Percentiles rank a stretch among this genome's conserved stretches.
Evolutionary conservation across 2,329 filamentous ascomycete species (phyloP).

Genomic region (Curvularia sp.): DNA sequence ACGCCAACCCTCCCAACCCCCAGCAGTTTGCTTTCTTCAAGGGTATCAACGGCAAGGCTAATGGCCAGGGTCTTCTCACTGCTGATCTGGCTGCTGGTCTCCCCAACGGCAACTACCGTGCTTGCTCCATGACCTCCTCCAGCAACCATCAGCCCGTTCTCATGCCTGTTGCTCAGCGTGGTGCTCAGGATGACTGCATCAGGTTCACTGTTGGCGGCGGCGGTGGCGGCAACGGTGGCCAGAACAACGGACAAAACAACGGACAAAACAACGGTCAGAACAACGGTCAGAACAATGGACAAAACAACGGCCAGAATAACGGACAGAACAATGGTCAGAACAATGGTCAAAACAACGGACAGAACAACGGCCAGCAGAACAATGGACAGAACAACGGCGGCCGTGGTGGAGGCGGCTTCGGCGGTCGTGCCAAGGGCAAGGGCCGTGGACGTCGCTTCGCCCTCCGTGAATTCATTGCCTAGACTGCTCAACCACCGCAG

Average conservation of each 20-base stretch:
- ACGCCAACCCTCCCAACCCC: conserved; percentile 49
- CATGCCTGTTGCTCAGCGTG: conserved; percentile 64
- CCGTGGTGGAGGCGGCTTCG: conserved; percentile 15
- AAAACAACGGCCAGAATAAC: conserved; percentile 2
- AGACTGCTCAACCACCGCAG: conserved; percentile 8
- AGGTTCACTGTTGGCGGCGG: conserved; percentile 54
- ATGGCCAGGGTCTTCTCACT: conserved; percentile 56
- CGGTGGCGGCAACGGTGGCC: conserved; percentile 17
- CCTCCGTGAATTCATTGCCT: conserved; percentile 45
- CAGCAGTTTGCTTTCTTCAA: conserved; percentile 64
- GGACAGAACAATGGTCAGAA: background rate
- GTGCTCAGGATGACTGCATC: conserved; percentile 62
- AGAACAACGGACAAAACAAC: conserved; percentile 1
- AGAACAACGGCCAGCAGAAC: background rate
- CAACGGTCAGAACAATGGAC: background rate
- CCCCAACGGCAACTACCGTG: conserved; percentile 58
- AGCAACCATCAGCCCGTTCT: conserved; percentile 64
- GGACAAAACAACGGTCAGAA: conserved; percentile 1
- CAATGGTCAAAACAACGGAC: conserved; percentile 3
- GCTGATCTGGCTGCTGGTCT: conserved; percentile 57
- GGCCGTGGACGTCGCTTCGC: conserved; percentile 30
- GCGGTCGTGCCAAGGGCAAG: conserved; percentile 8
- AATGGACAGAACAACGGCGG: conserved; percentile 2
- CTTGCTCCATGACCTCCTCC: conserved; percentile 60
- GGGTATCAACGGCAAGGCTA: conserved; percentile 62